Evolutionary conservation across 768 basidiomycete species (phyloP).

Genomic region (Lactifluus volemus): DNA sequence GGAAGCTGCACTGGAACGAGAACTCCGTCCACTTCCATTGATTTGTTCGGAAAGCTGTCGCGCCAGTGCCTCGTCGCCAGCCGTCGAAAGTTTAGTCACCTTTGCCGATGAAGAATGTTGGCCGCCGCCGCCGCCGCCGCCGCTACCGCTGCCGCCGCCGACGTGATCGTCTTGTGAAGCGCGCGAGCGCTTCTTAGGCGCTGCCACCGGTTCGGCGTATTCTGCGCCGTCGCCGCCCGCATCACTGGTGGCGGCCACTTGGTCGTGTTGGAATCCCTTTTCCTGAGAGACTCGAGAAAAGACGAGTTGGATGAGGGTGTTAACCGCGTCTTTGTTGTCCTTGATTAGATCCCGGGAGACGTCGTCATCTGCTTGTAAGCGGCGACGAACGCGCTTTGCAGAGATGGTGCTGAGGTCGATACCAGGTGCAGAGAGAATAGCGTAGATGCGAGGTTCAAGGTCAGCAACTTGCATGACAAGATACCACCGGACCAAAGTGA

Average conservation of each 20-base stretch:
- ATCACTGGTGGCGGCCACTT: conserved; percentile 7
- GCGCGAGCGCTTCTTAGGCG: conserved; percentile 18
- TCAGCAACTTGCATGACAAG: conserved; percentile 27
- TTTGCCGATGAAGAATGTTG: conserved; percentile 3
- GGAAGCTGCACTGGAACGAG: conserved; percentile 22
- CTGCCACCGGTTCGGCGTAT: not conserved
- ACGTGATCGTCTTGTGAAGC: conserved; percentile 19
- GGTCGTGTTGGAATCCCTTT: conserved; percentile 18
- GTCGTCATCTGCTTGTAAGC: conserved; percentile 47
- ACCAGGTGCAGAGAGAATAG: conserved; percentile 67
- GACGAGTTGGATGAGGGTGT: conserved; percentile 56
- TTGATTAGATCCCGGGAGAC: conserved; percentile 55
- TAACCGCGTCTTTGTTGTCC: conserved; percentile 58
- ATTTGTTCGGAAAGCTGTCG: conserved; percentile 36
- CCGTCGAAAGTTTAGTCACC: conserved; percentile 22
- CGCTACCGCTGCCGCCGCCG: not conserved
- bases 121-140: not conserved
- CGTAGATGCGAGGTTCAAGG: conserved; percentile 53
- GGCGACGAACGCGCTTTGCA: conserved; percentile 82
- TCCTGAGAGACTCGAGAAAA: conserved; percentile 48
- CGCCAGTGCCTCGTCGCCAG: conserved; percentile 28
- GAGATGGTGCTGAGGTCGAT: conserved; percentile 73
- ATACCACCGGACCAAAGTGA: not conserved
- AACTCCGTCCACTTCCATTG: conserved; percentile 30
- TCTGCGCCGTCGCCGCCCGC: conserved; percentile 2